Conservation (phyloP, 257 asterid genomes). For the Nyctanthes arbortristis region DNA sequence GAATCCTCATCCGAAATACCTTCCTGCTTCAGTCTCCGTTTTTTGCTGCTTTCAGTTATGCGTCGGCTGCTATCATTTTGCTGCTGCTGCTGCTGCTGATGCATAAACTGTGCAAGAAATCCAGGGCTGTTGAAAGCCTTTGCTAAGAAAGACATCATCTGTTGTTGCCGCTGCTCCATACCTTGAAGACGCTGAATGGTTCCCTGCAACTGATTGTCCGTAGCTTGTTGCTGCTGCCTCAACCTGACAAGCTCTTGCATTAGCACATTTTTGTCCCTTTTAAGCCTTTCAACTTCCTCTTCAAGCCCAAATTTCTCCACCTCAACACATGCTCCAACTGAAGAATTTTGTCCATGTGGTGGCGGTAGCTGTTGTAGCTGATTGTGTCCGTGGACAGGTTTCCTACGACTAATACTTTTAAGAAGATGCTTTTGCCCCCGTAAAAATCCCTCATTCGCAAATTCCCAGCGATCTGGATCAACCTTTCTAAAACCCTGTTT, state of each 20-base stretch:
- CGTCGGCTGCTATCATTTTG: slow-evolving; percentile 66
- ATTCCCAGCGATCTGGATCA: slow-evolving; percentile 96
- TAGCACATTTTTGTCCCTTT: slow-evolving; percentile 87
- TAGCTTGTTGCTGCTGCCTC: slow-evolving; percentile 89
- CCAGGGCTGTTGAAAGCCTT: slow-evolving; percentile 96
- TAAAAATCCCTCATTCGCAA: slow-evolving; percentile 90
- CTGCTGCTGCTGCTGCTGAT: slow-evolving; percentile 88
- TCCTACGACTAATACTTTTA: slow-evolving; percentile 69
- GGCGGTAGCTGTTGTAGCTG: slow-evolving; percentile 68
- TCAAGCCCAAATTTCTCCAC: slow-evolving; percentile 94
- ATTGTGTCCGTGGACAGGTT: slow-evolving; percentile 77
- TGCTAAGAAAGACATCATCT: slow-evolving; percentile 97
- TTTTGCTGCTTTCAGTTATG: slow-evolving; percentile 74
- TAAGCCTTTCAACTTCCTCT: slow-evolving; percentile 89
- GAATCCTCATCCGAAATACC: slow-evolving; percentile 39
- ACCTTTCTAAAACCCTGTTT: slow-evolving; percentile 84
- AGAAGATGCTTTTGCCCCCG: slow-evolving; percentile 90
- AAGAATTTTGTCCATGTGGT: slow-evolving; percentile 56
- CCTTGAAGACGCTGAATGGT: slow-evolving; percentile 92
- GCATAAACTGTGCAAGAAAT: slow-evolving; percentile 83
- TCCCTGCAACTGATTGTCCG: slow-evolving; percentile 77
- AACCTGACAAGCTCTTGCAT: slow-evolving; percentile 93
- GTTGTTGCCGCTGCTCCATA: slow-evolving; percentile 97
- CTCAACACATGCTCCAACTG: slow-evolving; percentile 82
- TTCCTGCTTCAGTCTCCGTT: slow-evolving; percentile 79